A percentile compares a stretch with the other conserved stretches of the same genome.
These are phyloP conservation scores for Pyronema domesticum DNA, from an alignment of 495 filamentous ascomycete species.

Conservation along the genomic window DNA sequence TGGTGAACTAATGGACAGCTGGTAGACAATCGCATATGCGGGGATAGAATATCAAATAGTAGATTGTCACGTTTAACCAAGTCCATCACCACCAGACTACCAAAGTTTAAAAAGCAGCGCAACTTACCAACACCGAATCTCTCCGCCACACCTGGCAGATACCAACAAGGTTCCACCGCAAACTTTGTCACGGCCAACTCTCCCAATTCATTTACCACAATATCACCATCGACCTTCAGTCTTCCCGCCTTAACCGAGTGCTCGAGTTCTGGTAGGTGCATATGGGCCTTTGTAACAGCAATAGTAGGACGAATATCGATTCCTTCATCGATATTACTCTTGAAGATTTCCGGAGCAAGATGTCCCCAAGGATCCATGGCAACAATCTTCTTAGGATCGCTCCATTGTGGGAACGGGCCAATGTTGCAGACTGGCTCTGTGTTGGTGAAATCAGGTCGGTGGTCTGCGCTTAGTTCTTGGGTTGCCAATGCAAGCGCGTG, in stretches of 20 bases:
- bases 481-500: conserved; percentile 85
- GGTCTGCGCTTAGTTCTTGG: conserved; percentile 66
- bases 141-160: conserved; percentile 85
- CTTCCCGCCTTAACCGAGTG: conserved; percentile 64
- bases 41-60: not conserved
- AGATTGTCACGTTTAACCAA: not conserved
- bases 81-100: too few species aligned
- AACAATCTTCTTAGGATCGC: conserved; percentile 83
- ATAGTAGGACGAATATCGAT: conserved; percentile 89
- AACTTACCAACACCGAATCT: conserved; percentile 69
- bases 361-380: conserved; percentile 94
- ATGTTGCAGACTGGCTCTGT: conserved; percentile 78
- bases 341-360: conserved; percentile 64
- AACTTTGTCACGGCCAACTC: conserved; percentile 94
- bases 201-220: conserved; percentile 64
- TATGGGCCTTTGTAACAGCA: conserved; percentile 85
- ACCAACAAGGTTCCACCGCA: conserved; percentile 91
- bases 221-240: conserved; percentile 62
- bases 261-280: conserved; percentile 88
- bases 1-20: not conserved
- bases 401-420: conserved; percentile 78
- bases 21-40: too few species aligned
- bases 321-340: conserved; percentile 47
- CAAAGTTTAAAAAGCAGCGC: too few species aligned
- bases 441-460: conserved; percentile 87